phyloP scores from a whole-genome alignment of 2,329 filamentous ascomycete genomes.

The Botrytis hyacinthi region DNA sequence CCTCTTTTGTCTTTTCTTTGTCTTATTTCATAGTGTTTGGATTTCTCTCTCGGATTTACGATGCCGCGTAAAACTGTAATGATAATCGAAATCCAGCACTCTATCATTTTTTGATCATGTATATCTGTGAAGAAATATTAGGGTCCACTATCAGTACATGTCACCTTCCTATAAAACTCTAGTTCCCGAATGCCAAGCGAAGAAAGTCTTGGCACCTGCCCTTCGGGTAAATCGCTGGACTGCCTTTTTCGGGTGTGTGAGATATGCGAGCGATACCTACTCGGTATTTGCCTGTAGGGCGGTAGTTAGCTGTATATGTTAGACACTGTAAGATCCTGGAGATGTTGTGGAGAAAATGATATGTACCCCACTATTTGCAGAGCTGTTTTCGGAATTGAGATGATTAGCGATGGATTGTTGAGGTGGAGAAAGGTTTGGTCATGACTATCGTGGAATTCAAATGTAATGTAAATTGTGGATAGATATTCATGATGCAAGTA shows the following conservation, averaged over 20 bases:
- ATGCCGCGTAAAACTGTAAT: too few relatives aligned
- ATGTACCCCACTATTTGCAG: neutral
- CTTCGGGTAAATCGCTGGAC: neutral
- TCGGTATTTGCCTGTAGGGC: neutral
- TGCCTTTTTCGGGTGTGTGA: neutral
- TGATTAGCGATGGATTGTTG: neutral
- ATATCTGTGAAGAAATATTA: neutral
- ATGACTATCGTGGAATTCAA: neutral
- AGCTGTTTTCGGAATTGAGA: neutral
- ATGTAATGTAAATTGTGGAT: neutral
- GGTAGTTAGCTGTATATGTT: neutral
- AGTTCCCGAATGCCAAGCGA: neutral
- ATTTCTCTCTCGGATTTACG: neutral
- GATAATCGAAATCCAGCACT: neutral
- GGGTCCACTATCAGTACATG: neutral
- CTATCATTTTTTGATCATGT: neutral
- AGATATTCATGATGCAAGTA: neutral
- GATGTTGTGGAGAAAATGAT: neutral
- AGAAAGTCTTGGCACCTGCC: neutral
- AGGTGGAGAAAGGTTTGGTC: neutral
- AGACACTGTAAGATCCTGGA: neutral
- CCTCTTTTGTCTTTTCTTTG: neutral
- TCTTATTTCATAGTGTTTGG: neutral
- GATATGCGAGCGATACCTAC: neutral
- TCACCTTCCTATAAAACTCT: slow-evolving; percentile 6